Conservation (phyloP, 345 rosid species). For the Corchorus capsularis region DNA sequence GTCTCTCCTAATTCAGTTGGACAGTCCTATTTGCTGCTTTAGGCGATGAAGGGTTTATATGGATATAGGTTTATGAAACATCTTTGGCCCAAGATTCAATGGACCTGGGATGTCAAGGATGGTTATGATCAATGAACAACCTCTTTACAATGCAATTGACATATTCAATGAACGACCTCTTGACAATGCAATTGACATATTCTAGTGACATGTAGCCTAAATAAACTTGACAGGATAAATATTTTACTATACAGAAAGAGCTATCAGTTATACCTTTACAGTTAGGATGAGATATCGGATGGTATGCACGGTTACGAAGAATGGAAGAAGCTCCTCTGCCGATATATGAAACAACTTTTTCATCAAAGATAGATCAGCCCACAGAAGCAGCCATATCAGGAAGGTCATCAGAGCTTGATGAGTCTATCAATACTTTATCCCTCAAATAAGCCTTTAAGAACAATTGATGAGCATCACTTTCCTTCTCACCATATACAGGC, state of each 20-base stretch:
- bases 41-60: not conserved
- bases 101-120: too few species aligned
- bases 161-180: too few species aligned
- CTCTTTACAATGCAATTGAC: too few species aligned
- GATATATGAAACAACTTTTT: not conserved
- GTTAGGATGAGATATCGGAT: not conserved
- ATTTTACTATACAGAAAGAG: not conserved
- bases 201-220: not conserved
- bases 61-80: not conserved
- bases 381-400: slow-evolving; percentile 30
- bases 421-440: slow-evolving; percentile 13
- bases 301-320: not conserved
- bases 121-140: too few species aligned
- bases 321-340: not conserved
- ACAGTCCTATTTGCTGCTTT: not conserved
- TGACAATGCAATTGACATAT: too few species aligned
- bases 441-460: slow-evolving; percentile 4
- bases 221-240: not conserved
- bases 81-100: too few species aligned
- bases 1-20: not conserved
- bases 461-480: not conserved
- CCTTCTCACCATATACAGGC: slow-evolving; percentile 9
- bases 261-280: not conserved
- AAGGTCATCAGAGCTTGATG: slow-evolving; percentile 34
- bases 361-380: slow-evolving; percentile 17